Base-by-base conservation (phyloP, 2,329 filamentous ascomycete genomes). In the Fonsecaea nubica region DNA sequence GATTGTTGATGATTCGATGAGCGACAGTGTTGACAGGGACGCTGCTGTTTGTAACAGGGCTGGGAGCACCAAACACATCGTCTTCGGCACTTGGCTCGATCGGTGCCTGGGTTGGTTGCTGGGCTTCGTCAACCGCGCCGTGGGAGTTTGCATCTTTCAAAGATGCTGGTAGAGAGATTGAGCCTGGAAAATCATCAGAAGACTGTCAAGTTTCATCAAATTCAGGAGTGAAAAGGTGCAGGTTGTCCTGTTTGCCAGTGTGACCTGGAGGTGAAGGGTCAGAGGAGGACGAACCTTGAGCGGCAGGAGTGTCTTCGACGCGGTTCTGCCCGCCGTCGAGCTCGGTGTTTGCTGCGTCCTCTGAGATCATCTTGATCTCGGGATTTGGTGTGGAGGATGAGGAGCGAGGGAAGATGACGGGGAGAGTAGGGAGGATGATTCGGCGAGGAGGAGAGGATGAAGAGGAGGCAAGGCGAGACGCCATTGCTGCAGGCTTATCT, bases 51-150 rank as follows among this genome's bases (percentile, higher is more conserved):
- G 54, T 35, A 45, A 58, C 21, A 21, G 61, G 38, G 45, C 10
- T 50, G 3, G 18, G 21, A 50, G 45, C 18, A 52, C 50, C 63
- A 56, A 68, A 57, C 42, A 69, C 66, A 53, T 67, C 63, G 38
- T 67, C 62, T 8, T 70, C 68, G 6, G 13, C 30, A 25, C n/a
- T 18, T 42, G 60, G 42, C 33, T 55, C 9, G n/a, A 67, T 58
- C 1, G 36, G 8, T 13, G 32, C 30, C 18, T 33, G 5, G n/a
- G 33, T 15, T 8, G n/a, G 35, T 10, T 21, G n/a, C 7, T 10
- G 5, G 21, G 58, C 9, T 32, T 52, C 62, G 25, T 52, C 18
- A 21, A 45, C 38, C 58, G 36, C 21, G 58, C 54, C 8, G n/a
- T 45, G 13, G 25, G 18, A 48, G n/a, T 56, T 48, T 5, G 15